Percentiles rank a stretch among this genome's conserved stretches.
Evolutionary conservation across 441 rosid genomes (phyloP).

Genomic region (Flueggea neowawraea): DNA sequence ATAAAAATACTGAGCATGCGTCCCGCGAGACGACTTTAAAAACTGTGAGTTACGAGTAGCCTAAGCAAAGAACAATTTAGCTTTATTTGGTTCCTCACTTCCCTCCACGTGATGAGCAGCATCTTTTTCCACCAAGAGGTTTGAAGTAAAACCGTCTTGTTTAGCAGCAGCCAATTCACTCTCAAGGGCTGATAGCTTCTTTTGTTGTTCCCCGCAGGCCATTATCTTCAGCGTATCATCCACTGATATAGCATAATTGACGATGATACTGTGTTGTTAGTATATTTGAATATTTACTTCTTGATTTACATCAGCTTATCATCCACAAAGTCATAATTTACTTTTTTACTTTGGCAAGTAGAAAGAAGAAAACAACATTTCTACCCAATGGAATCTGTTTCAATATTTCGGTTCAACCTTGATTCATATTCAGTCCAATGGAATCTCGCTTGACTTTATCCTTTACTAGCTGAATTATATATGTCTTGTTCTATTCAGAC

Average conservation of each 20-base stretch:
- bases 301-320: no score
- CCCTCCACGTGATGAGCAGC: conserved; percentile 56
- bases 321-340: no score
- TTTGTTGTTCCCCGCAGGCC: conserved; percentile 94
- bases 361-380: no score
- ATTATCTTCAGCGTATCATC: conserved; percentile 93
- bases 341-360: no score
- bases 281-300: no score
- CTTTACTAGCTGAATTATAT: conserved; percentile 8
- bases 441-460: no score
- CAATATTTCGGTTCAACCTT: no score
- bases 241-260: conserved; percentile 56
- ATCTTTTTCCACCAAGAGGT: conserved; percentile 30
- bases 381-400: no score
- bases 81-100: conserved; percentile 62
- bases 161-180: conserved; percentile 65
- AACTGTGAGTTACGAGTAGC: no score
- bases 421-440: no score
- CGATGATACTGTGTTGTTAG: conserved; percentile 4
- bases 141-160: conserved; percentile 68
- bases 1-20: no score
- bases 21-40: no score
- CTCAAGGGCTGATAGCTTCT: conserved; percentile 68
- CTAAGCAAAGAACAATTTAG: conserved; percentile 58
- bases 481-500: not conserved